phyloP scores from a whole-genome alignment of 108 stramenopile species.

The Discostella pseudostelligera region DNA sequence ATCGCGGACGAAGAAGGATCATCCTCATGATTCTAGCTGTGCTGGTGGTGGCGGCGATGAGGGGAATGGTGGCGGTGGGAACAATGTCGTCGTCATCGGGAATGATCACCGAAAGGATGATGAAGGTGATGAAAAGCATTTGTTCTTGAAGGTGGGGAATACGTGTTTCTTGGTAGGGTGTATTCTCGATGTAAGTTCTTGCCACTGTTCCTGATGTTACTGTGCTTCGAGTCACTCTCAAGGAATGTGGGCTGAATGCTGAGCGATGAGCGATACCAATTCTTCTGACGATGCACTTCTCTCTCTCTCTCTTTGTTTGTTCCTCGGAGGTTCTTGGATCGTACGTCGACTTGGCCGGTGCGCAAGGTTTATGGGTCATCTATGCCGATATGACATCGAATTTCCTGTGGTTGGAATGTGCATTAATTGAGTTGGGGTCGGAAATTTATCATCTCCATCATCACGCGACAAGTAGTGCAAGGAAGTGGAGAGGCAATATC shows the following conservation, averaged over 20 bases:
- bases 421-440: constrained; percentile 10
- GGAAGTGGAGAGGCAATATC: too few species aligned
- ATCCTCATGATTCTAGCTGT: background rate
- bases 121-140: background rate
- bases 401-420: constrained; percentile 13
- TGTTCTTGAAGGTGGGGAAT: constrained; percentile 8
- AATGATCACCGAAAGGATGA: too few species aligned
- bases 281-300: too few species aligned
- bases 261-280: too few species aligned
- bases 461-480: too few species aligned
- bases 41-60: background rate
- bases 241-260: background rate
- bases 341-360: constrained; percentile 1
- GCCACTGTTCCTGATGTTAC: background rate
- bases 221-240: background rate
- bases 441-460: constrained; percentile 29
- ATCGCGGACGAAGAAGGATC: too few species aligned
- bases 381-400: constrained; percentile 5
- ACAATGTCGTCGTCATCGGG: too few species aligned
- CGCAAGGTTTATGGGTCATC: constrained; percentile 1
- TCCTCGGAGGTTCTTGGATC: constrained; percentile 1
- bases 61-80: too few species aligned
- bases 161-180: constrained; percentile 11
- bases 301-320: too few species aligned
- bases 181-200: constrained; percentile 1